Conservation (phyloP, 2,329 filamentous ascomycete genomes). For the Exophiala aquamarina region DNA sequence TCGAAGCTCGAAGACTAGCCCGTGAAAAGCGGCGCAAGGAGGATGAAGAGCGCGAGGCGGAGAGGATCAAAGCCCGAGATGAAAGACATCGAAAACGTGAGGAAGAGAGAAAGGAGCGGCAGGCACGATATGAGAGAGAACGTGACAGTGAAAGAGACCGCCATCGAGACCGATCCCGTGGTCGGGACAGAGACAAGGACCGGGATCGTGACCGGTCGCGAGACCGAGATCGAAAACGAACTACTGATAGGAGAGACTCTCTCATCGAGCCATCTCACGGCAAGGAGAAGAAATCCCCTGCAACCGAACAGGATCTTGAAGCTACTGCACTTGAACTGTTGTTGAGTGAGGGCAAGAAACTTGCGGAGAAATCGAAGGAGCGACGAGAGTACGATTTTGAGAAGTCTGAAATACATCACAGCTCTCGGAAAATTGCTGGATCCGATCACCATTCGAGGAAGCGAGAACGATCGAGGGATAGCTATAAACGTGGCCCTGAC, state of each 20-base stretch:
- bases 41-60: constrained; percentile 53
- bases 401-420: constrained; percentile 32
- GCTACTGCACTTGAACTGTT: constrained; percentile 55
- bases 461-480: constrained; percentile 29
- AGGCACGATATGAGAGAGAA: constrained; percentile 35
- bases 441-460: constrained; percentile 27
- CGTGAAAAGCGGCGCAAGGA: constrained; percentile 53
- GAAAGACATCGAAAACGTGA: constrained; percentile 45
- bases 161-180: constrained; percentile 28
- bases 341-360: constrained; percentile 54
- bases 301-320: constrained; percentile 57
- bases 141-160: constrained; percentile 32
- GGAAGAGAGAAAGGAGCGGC: constrained; percentile 45
- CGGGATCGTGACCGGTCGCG: constrained; percentile 37
- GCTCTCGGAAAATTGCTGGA: constrained; percentile 29
- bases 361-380: constrained; percentile 52
- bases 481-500: constrained; percentile 21
- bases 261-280: constrained; percentile 32
- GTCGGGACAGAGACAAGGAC: constrained; percentile 27
- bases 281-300: constrained; percentile 37
- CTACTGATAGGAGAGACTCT: constrained; percentile 33
- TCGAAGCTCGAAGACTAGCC: constrained; percentile 48
- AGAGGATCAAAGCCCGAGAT: constrained; percentile 52
- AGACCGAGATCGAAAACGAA: constrained; percentile 35
- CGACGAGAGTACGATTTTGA: constrained; percentile 49